phyloP scores from a whole-genome alignment of 495 filamentous ascomycete genomes.

The Neurospora tetrasperma region DNA sequence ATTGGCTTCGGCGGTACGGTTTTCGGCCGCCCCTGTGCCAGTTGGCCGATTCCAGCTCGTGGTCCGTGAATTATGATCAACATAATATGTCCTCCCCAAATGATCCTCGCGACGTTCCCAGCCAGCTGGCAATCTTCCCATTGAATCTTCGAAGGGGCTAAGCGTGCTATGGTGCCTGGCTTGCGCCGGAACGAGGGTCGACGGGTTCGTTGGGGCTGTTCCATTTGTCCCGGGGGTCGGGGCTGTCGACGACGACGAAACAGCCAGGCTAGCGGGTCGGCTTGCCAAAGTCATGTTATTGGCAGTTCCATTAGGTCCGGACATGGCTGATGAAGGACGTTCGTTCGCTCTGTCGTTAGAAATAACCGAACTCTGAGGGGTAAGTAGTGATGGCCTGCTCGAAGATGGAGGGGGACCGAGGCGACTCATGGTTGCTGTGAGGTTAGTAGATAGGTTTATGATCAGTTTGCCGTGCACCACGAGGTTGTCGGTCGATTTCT shows the following conservation, averaged over 20 bases:
- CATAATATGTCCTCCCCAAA: conserved; percentile 95
- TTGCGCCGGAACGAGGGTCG: conserved; percentile 19
- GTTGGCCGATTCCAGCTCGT: conserved; percentile 93
- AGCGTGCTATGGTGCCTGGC: conserved; percentile 42
- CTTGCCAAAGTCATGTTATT: conserved; percentile 22
- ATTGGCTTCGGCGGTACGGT: conserved; percentile 69
- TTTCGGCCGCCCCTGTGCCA: conserved; percentile 63
- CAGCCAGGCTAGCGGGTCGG: conserved; percentile 28
- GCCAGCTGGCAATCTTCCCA: conserved; percentile 82
- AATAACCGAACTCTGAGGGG: conserved; percentile 27
- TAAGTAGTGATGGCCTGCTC: conserved; percentile 31
- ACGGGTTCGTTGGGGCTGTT: background rate
- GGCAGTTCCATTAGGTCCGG: conserved; percentile 29
- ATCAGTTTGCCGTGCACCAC: conserved; percentile 97
- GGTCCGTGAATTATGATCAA: conserved; percentile 93
- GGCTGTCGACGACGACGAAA: conserved; percentile 25
- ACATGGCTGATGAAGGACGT: conserved; percentile 37
- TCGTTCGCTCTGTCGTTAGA: conserved; percentile 25
- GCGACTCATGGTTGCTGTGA: conserved; percentile 31
- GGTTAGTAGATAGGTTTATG: conserved; percentile 86
- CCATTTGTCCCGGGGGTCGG: conserved; percentile 30
- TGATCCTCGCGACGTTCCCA: conserved; percentile 98
- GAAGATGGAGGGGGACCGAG: conserved; percentile 21
- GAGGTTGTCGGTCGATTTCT: conserved; percentile 96
- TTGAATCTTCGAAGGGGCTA: conserved; percentile 91